A percentile compares a stretch with the other conserved stretches of the same genome.
Conservation (phyloP, 805 yeast genomes). For the Nakazawaea anatomiae region DNA sequence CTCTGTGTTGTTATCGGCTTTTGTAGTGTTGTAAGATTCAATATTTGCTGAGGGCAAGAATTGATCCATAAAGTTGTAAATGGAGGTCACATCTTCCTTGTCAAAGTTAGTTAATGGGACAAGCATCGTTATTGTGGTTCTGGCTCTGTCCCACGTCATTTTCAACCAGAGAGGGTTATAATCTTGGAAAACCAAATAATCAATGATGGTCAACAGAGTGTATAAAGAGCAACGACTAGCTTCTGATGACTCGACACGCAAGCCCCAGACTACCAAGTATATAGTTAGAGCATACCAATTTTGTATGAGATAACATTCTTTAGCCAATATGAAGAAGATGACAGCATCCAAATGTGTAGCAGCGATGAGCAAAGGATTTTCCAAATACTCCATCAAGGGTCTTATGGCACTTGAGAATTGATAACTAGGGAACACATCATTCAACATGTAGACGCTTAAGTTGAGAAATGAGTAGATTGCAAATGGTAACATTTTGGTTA, state of each 20-base stretch:
- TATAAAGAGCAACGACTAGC: slow-evolving; percentile 25
- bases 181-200: slow-evolving; percentile 15
- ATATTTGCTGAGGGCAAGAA: slow-evolving; percentile 1
- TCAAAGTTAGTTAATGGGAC: slow-evolving; percentile 14
- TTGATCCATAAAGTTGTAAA: slow-evolving; percentile 4
- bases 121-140: slow-evolving; percentile 15
- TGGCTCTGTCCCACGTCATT: slow-evolving; percentile 14
- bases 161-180: slow-evolving; percentile 12
- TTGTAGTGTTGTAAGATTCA: neutral
- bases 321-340: slow-evolving; percentile 22
- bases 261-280: slow-evolving; percentile 29
- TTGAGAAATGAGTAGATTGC: slow-evolving; percentile 35
- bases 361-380: slow-evolving; percentile 27
- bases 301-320: slow-evolving; percentile 19
- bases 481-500: slow-evolving; percentile 34
- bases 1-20: neutral
- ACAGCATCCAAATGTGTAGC: slow-evolving; percentile 35
- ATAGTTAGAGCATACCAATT: slow-evolving; percentile 27
- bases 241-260: slow-evolving; percentile 32
- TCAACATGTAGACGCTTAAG: slow-evolving; percentile 24
- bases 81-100: slow-evolving; percentile 1
- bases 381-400: slow-evolving; percentile 32
- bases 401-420: slow-evolving; percentile 26
- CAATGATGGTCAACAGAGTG: slow-evolving; percentile 18
- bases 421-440: slow-evolving; percentile 27